Evolutionary conservation across 805 yeast species (phyloP), one percentile per base, ranked within the genome.

Genomic region (Kodamaea nitidulidarum): DNA sequence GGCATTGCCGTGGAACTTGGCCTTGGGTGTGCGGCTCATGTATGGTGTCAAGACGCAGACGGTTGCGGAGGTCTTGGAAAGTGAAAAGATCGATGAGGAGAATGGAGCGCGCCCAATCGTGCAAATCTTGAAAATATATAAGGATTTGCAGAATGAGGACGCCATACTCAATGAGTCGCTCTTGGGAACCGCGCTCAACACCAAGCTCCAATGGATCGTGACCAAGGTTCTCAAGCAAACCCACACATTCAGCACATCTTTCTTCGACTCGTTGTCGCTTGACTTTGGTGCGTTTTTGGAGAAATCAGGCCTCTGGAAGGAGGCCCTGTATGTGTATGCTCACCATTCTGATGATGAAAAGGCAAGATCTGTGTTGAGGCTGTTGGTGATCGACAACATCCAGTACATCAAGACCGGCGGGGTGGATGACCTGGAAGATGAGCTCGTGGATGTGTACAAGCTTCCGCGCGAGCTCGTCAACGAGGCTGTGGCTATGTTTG

Each of bases 281-380:
- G 32, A 51, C 7, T 67, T 80, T 51, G 81, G 84, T 8, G 65
- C 72, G 31, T 75, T 41, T 43, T 64, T 85, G 30, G 70, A 65
- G 35, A 44, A 60, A 7, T 54, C 54, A n/a, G 75, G 74, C 0
- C 60, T 74, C 36, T 72, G 75, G 70, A 66, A 67, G 41, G 84
- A 81, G 45, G 74, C 95, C 0, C 45, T 87, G 2, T 84, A 74
- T 53, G 80, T 84, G 2, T 67, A 78, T 29, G 65, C 81, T 12
- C 87, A 82, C 51, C 51, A 85, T 17, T 44, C 47, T 2, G 65
- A 75, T 51, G 83, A 81, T 43, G 50, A 45, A 1, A 50, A 55
- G 0, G 75, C 81, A 4, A 57, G 67, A 45, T 46, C 55, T 1
- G 58, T 62, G 16, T 69, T 84, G 3, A 55, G 65, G 12, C 43